Evolutionary conservation across 179 eudicot species (phyloP), one percentile per base, ranked within the genome.

Genomic region (Camellia oleifera): DNA sequence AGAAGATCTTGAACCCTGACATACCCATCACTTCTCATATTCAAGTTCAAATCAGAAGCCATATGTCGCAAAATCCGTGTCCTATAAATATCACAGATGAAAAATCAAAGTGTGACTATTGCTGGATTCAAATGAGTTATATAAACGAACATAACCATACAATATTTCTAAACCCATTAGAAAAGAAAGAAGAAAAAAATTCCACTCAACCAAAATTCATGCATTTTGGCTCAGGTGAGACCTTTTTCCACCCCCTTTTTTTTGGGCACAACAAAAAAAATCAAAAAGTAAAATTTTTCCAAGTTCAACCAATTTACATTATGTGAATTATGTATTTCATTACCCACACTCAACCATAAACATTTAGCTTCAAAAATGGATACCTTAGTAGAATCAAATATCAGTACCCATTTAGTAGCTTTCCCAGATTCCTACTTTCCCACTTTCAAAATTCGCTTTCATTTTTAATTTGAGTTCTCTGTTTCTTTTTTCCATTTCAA

Each of bases 11-110:
- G 86, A 75, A 95, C 97, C 85, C 72, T 94, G 46, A 94, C 93
- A 84, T 89, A 95, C 52, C 99, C 99, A 85, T 95, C 98, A 87
- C 78, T 82, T 77, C 96, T 90, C 88, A 95, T 94, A 77, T 91
- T 84, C 85, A 95, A 87, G 75, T 87, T 92, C 84, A 94, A 78
- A 84, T 94, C 93, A 66, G 86, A 69, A 75, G 99, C 92, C 90
- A 77, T 87, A 82, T 95, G 99, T 80, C 99, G 90, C 88, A 95
- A 82, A 81, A 95, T 86, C 26, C 97, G 90, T 20, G 90, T 86
- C 90, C 98, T 95, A 82, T n/a, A 79, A 58, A 23, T 5, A 74
- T 62, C 14, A 7, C 20, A 56, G 57, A 68, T 4, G 15, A 79
- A 72, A 12, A 46, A 73, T 40, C 5, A 10, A n/a, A 26, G 3